Evolutionary conservation across 345 rosid genomes (phyloP).

Genomic region (Eucalyptus sp.): DNA sequence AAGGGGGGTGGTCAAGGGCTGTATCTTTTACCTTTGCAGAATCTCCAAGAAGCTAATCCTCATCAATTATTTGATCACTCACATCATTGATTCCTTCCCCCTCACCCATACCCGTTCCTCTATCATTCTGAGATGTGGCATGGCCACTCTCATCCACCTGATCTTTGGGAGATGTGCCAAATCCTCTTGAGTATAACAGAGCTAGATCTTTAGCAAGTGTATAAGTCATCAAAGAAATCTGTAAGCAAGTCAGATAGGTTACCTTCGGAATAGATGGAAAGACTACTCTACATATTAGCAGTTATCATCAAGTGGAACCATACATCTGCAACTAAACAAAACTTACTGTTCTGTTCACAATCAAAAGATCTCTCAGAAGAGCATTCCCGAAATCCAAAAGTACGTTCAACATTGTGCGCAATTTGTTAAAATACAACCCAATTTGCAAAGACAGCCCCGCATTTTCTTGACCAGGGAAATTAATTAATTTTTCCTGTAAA

Average conservation of each 20-base stretch:
- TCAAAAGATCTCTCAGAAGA: constrained; percentile 59
- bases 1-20: neutral
- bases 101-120: constrained; percentile 93
- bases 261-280: neutral
- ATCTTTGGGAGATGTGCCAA: constrained; percentile 48
- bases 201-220: constrained; percentile 66
- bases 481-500: constrained; percentile 51
- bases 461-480: constrained; percentile 12
- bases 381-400: constrained; percentile 41
- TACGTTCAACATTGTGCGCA: constrained; percentile 35
- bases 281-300: neutral
- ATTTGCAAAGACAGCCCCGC: constrained; percentile 12
- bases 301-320: neutral
- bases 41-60: constrained; percentile 73
- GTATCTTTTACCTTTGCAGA: constrained; percentile 49
- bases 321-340: neutral
- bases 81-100: constrained; percentile 78
- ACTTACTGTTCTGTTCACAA: constrained; percentile 60
- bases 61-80: constrained; percentile 82
- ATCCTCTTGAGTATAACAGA: constrained; percentile 67
- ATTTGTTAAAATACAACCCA: constrained; percentile 40
- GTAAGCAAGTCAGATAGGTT: constrained; percentile 1
- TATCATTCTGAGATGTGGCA: constrained; percentile 41
- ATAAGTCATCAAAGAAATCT: constrained; percentile 68
- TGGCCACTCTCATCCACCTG: constrained; percentile 39